Percentiles rank a stretch among this genome's conserved stretches.
These are phyloP conservation scores for Dichotomocladium elegans DNA, from an alignment of 371 early-diverging fungal genomes.

Conservation along the genomic window DNA sequence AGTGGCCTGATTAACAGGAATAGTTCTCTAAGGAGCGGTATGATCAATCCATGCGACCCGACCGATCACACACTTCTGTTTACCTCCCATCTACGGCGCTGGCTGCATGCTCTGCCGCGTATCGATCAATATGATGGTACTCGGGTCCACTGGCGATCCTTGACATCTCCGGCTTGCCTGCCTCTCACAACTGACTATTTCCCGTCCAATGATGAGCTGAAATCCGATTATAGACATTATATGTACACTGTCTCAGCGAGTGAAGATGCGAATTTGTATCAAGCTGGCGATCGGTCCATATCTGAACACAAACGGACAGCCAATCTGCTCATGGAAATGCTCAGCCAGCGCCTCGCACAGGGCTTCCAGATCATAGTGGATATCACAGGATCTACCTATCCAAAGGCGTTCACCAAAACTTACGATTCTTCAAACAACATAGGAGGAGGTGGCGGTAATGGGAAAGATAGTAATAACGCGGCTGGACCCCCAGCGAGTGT, in stretches of 20 bases:
- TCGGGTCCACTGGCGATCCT: conserved; percentile 74
- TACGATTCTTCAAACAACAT: not conserved
- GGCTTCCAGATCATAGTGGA: conserved; percentile 90
- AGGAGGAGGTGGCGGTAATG: conserved; percentile 1
- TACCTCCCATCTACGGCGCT: conserved; percentile 68
- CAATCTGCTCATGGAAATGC: conserved; percentile 76
- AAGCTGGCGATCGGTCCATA: conserved; percentile 43
- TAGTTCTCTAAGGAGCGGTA: conserved; percentile 18
- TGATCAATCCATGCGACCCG: conserved; percentile 75
- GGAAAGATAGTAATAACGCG: not conserved
- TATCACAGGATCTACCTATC: conserved; percentile 26
- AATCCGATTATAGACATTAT: conserved; percentile 71
- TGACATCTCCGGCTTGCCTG: conserved; percentile 90
- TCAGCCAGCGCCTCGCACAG: conserved; percentile 88
- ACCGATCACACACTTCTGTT: conserved; percentile 55
- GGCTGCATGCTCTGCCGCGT: conserved; percentile 80
- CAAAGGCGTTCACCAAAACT: conserved; percentile 15
- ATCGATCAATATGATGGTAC: conserved; percentile 43
- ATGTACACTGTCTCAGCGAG: conserved; percentile 78
- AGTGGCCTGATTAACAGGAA: conserved; percentile 13
- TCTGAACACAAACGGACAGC: conserved; percentile 56
- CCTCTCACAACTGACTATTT: conserved; percentile 91
- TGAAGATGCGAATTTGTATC: conserved; percentile 59
- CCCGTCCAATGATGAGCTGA: conserved; percentile 74
- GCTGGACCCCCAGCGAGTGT: not conserved